Evolutionary conservation across 352 stramenopile species (phyloP).

Genomic region (Phytophthora macrochlamydospora): DNA sequence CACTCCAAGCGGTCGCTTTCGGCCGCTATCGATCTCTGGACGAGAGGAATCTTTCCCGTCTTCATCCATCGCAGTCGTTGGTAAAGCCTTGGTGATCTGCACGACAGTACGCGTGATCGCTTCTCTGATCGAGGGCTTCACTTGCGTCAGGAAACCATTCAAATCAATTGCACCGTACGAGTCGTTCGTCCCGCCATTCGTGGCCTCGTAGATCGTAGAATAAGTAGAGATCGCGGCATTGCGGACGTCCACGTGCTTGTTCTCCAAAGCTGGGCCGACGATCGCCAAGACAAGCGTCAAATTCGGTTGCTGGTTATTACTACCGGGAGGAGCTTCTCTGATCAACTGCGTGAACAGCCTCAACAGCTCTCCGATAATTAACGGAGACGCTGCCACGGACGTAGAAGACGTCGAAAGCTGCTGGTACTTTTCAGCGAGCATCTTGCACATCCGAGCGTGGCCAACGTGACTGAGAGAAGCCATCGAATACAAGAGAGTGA

Average conservation of each 20-base stretch:
- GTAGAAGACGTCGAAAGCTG: conserved; percentile 36
- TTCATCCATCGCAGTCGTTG: conserved; percentile 6
- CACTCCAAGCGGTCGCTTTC: conserved; percentile 52
- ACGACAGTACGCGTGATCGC: conserved; percentile 74
- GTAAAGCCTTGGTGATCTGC: conserved; percentile 59
- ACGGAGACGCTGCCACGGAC: conserved; percentile 46
- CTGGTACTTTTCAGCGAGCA: conserved; percentile 66
- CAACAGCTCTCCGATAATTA: conserved; percentile 64
- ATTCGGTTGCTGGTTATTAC: conserved; percentile 30
- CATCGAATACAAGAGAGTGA: conserved; percentile 71
- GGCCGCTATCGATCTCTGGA: conserved; percentile 57
- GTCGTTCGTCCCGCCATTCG: conserved; percentile 44
- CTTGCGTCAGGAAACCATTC: conserved; percentile 61
- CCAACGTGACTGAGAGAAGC: conserved; percentile 62
- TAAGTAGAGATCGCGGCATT: conserved; percentile 76
- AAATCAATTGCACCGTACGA: conserved; percentile 53
- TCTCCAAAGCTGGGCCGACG: conserved; percentile 64
- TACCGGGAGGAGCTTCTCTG: conserved; percentile 31
- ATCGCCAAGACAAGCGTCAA: conserved; percentile 48
- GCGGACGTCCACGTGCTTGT: conserved; percentile 85
- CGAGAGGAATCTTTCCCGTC: conserved; percentile 25
- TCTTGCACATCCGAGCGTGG: conserved; percentile 62
- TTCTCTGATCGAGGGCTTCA: conserved; percentile 75
- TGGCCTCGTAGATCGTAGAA: conserved; percentile 72
- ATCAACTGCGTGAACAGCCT: conserved; percentile 73